Evolutionary conservation across 805 yeast genomes (phyloP).

Genomic region (Candida piceae): DNA sequence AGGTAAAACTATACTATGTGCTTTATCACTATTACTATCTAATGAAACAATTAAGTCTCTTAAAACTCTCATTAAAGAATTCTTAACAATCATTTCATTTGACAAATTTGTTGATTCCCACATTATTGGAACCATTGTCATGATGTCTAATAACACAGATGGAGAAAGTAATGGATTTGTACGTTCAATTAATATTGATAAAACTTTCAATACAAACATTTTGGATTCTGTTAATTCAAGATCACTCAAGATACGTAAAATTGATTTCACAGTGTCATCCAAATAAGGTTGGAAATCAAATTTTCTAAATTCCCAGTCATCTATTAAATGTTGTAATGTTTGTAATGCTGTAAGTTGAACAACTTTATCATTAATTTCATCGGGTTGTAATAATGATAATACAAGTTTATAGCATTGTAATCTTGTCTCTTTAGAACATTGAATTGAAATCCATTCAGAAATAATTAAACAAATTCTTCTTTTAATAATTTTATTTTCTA

Average conservation of each 20-base stretch:
- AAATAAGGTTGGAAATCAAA: conserved; percentile 62
- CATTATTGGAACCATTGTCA: conserved; percentile 56
- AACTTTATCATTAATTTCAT: conserved; percentile 62
- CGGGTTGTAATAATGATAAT: conserved; percentile 35
- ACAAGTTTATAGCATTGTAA: conserved; percentile 56
- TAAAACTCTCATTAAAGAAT: conserved; percentile 49
- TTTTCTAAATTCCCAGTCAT: conserved; percentile 83
- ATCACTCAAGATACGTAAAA: conserved; percentile 45
- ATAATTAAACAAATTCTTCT: conserved; percentile 75
- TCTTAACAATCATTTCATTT: conserved; percentile 44
- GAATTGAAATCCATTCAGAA: conserved; percentile 73
- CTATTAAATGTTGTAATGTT: conserved; percentile 62
- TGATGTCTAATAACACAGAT: conserved; percentile 44
- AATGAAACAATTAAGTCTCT: conserved; percentile 52
- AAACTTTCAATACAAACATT: conserved; percentile 61
- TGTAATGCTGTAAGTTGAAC: conserved; percentile 72
- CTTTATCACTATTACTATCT: conserved; percentile 43
- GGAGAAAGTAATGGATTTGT: conserved; percentile 59
- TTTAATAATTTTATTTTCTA: conserved; percentile 57
- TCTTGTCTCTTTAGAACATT: conserved; percentile 56
- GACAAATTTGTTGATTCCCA: conserved; percentile 60
- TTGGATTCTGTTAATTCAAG: conserved; percentile 69
- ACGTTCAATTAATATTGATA: conserved; percentile 57
- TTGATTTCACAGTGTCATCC: conserved; percentile 42
- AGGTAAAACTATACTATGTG: conserved; percentile 58